Base-by-base conservation (phyloP, 371 early-diverging fungal species). In the Conidiobolus coronatus region DNA sequence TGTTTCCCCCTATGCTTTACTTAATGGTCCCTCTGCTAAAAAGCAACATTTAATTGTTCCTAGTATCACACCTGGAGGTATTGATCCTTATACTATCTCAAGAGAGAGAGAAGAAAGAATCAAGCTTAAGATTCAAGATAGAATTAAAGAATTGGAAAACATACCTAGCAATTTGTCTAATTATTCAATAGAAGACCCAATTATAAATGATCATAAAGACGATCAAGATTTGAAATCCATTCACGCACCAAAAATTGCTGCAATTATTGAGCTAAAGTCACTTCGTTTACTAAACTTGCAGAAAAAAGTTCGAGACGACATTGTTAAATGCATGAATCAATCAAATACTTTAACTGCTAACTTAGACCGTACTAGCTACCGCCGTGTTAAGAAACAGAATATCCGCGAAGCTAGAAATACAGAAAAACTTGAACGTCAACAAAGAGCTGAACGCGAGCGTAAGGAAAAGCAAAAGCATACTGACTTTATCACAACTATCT, bases 371-470 rank as follows among this genome's bases (percentile, higher is more conserved):
- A 51, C 73, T 1, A 65, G 74, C 2, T 88, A 76, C 56, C 74
- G 86, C 34, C 70, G 87, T 15, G 67, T 81, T 68, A 90, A 92
- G 72, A 87, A 82, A 54, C 85, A 81, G 53, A 75, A 85, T 0
- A 57, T 85, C 42, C 75, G 90, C 19, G 94, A 94, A 51, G 86
- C 87, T 1, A 70, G 83, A 15, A 75, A 80, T 61, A 88, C 90
- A 1, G 94, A 93, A 58, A 77, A 73, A 60, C 71, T 82, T 33
- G 95, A 94, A 58, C 66, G 81, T 15, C 81, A 81, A 51, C 86
- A 88, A 58, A 68, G 89, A 17, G 63, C 73, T 44, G 88, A 92
- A 50, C 68, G 86, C 45, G 92, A 89, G 55, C 77, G 78, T 53
- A 66, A 75, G 36, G 85, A 91, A 62, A 70, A 71, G 54, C 77